Conservation (phyloP, 169 alveolate species). For the Cryptosporidium xiaoi region DNA sequence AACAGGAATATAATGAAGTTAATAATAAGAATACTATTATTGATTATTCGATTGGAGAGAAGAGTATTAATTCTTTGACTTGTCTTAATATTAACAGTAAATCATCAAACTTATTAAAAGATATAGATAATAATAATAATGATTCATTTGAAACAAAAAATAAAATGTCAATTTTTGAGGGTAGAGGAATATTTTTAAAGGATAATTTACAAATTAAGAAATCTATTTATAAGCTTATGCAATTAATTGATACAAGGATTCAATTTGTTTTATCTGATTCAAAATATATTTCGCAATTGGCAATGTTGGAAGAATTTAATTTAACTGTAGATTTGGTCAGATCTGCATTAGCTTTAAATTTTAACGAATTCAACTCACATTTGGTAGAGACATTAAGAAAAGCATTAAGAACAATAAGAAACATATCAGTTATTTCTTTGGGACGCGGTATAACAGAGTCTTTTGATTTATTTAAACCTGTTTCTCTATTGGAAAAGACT, state of each 20-base stretch:
- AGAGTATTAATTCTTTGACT: not conserved
- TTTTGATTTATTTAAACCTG: conserved; percentile 56
- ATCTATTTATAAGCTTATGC: conserved; percentile 17
- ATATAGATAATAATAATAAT: not conserved
- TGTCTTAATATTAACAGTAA: conserved; percentile 16
- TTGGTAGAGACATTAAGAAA: conserved; percentile 43
- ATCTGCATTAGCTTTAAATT: not conserved
- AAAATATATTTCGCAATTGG: conserved; percentile 29
- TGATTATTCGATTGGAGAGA: not conserved
- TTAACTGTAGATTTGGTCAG: conserved; percentile 38
- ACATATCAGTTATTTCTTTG: conserved; percentile 61
- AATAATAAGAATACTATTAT: not conserved
- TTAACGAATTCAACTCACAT: not conserved
- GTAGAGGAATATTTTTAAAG: not conserved
- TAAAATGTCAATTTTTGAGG: no score
- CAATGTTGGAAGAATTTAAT: conserved; percentile 59
- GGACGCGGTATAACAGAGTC: conserved; percentile 72
- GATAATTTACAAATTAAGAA: conserved; percentile 40
- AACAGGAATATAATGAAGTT: not conserved
- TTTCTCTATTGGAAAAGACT: conserved; percentile 41
- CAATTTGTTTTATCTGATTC: conserved; percentile 16
- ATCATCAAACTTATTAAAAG: not conserved
- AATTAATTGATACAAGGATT: conserved; percentile 28
- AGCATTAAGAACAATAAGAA: conserved; percentile 44
- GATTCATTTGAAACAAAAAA: not conserved